Conservation (phyloP, 2,329 filamentous ascomycete species). For the Endothia cerciana region DNA sequence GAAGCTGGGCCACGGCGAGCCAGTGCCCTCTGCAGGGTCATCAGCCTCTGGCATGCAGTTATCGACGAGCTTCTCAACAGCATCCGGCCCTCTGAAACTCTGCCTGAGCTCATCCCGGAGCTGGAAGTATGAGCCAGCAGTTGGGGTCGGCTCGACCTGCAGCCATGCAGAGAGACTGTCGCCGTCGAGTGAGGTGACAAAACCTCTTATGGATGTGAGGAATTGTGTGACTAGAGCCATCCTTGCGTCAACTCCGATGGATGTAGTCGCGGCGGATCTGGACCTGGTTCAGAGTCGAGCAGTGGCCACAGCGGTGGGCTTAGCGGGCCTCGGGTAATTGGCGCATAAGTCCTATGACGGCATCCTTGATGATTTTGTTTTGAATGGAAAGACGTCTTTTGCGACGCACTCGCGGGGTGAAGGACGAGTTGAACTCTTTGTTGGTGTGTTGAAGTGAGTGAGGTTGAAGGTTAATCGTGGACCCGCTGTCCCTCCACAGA, state of each 20-base stretch:
- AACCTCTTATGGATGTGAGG: constrained; percentile 63
- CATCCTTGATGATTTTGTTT: background rate
- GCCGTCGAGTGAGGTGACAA: constrained; percentile 68
- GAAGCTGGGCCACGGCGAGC: constrained; percentile 75
- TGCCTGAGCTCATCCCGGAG: constrained; percentile 70
- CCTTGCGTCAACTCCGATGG: constrained; percentile 23
- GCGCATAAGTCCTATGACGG: background rate
- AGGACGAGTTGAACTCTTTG: background rate
- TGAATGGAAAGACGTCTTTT: background rate
- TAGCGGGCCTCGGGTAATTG: background rate
- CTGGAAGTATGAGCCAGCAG: constrained; percentile 61
- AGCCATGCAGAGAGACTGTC: constrained; percentile 70
- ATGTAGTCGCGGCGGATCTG: no score
- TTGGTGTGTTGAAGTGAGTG: background rate
- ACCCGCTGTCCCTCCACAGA: background rate
- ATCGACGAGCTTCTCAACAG: constrained; percentile 67
- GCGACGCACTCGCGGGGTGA: background rate
- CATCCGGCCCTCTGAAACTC: constrained; percentile 48
- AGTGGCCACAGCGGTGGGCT: background rate
- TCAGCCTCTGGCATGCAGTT: constrained; percentile 67
- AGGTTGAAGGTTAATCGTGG: background rate
- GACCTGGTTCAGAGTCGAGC: background rate
- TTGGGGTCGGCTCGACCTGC: constrained; percentile 72
- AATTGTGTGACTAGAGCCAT: constrained; percentile 73
- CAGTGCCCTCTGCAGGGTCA: constrained; percentile 65